Evolutionary conservation across 306 rosid genomes (phyloP), one percentile per base, ranked within the genome.

Genomic region (Pyrus bretschneideri): DNA sequence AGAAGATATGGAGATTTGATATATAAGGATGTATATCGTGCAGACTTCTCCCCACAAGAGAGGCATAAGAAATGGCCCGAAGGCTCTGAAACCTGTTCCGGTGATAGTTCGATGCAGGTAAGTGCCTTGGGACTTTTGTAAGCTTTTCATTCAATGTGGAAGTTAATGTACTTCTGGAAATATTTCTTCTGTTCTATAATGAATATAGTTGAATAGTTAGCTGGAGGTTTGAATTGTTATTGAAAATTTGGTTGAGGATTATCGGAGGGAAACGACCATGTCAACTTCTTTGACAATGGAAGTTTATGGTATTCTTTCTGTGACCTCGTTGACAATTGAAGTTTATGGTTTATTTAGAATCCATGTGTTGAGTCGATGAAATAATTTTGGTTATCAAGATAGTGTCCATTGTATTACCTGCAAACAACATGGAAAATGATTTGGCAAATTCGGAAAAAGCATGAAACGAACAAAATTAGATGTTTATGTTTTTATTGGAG

Each of bases 51-150:
- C 76, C 25, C 81, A 82, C 76, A 82, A 73, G 81, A 82, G 81
- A 77, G 81, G 81, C 89, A 89, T 85, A 77, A 81, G 96, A 74
- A 91, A 91, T 82, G 98, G 93, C 27, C 97, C 97, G 5, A 93
- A 79, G 86, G 98, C 97, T 71, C 71, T 91, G 71, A 89, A 93
- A 81, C 97, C 97, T 38, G 69, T 72, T 75, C 97, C 96, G 1
- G 96, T 93, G 69, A 88, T 93, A 64, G 73, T 88, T 62, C 81
- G 88, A 46, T 92, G 97, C 96, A 88, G 73, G 99, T 92, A 82
- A 83, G 97, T 12, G 4, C 25, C 80, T 84, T 65, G 11, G 63
- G 58, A 33, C 54, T 13, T 22, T 11, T 40, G 69, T 55, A 55
- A 55, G 11, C 60, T 21, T 55, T 55, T 17, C 54, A 29, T 59